A percentile compares a stretch with the other conserved stretches of the same genome.
Evolutionary conservation across 2,329 filamentous ascomycete genomes (phyloP).

Genomic region (Hypoxylon sp.): DNA sequence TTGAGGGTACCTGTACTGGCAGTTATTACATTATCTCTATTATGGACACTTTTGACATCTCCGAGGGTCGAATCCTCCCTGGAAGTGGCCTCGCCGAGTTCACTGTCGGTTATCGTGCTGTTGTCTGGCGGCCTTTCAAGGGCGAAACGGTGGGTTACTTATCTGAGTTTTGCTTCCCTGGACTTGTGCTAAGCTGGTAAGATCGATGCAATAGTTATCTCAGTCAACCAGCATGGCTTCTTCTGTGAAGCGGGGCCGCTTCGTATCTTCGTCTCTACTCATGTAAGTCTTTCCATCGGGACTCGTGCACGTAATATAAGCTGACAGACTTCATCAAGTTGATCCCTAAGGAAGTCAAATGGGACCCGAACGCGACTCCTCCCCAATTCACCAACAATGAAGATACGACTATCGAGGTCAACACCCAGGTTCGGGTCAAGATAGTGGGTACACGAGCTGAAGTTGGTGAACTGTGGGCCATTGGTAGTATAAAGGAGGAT

Average conservation of each 20-base stretch:
- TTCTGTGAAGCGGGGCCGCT: slow-evolving; percentile 86
- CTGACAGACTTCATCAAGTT: slow-evolving; percentile 67
- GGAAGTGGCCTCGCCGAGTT: slow-evolving; percentile 94
- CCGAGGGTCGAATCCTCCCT: slow-evolving; percentile 90
- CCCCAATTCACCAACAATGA: slow-evolving; percentile 96
- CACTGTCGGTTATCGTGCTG: slow-evolving; percentile 92
- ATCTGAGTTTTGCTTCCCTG: slow-evolving; percentile 24
- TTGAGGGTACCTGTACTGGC: slow-evolving; percentile 94
- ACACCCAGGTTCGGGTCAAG: slow-evolving; percentile 93
- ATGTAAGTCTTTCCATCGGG: slow-evolving; percentile 66
- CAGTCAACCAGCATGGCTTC: slow-evolving; percentile 92
- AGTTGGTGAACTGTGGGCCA: slow-evolving; percentile 94
- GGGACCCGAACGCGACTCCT: slow-evolving; percentile 95
- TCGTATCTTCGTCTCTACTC: slow-evolving; percentile 82
- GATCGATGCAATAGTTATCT: slow-evolving; percentile 94
- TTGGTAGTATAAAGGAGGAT: slow-evolving; percentile 94
- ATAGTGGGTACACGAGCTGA: slow-evolving; percentile 94
- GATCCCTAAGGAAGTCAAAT: slow-evolving; percentile 92
- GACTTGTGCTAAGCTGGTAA: slow-evolving; percentile 57
- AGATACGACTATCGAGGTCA: slow-evolving; percentile 92
- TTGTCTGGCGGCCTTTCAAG: slow-evolving; percentile 98
- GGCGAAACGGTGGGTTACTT: slow-evolving; percentile 86
- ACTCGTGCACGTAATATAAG: slow-evolving; percentile 15
- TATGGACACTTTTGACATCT: slow-evolving; percentile 96
- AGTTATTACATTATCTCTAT: slow-evolving; percentile 98